Evolutionary conservation across 352 stramenopile species (phyloP).

Genomic region (Discostella stelligera): DNA sequence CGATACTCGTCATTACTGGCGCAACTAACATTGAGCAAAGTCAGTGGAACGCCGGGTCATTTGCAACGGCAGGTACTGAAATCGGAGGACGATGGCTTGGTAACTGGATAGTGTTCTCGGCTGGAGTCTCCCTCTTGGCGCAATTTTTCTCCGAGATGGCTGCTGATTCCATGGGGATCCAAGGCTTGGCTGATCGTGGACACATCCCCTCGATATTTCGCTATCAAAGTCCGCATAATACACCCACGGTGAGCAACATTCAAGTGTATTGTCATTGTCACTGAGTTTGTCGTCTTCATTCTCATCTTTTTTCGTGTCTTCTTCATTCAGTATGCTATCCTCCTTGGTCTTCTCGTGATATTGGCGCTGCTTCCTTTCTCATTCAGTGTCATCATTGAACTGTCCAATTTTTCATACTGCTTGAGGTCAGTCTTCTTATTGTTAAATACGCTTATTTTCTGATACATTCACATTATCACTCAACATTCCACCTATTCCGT

Average conservation of each 20-base stretch:
- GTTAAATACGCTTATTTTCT: constrained; percentile 21
- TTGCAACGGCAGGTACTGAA: constrained; percentile 84
- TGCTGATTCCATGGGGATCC: constrained; percentile 87
- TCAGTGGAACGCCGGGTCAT: constrained; percentile 87
- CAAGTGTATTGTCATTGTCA: not conserved
- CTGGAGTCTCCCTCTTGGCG: constrained; percentile 86
- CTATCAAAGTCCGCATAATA: constrained; percentile 68
- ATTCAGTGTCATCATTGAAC: constrained; percentile 71
- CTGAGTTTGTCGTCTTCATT: not conserved
- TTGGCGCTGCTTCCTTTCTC: constrained; percentile 87
- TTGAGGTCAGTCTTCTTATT: constrained; percentile 70
- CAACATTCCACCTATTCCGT: not conserved
- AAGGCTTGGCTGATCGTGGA: constrained; percentile 83
- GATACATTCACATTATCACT: constrained; percentile 85
- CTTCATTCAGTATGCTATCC: constrained; percentile 66
- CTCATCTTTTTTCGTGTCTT: not conserved
- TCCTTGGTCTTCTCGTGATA: constrained; percentile 85
- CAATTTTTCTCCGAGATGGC: constrained; percentile 87
- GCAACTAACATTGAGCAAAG: constrained; percentile 81
- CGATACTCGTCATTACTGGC: constrained; percentile 85
- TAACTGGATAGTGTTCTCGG: constrained; percentile 85
- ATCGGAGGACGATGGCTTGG: constrained; percentile 84
- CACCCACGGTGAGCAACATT: constrained; percentile 54
- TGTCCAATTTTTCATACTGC: constrained; percentile 89
- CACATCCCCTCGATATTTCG: constrained; percentile 86